phyloP scores from a whole-genome alignment of 2,329 filamentous ascomycete species.

The Pseudogymnoascus verrucosus region DNA sequence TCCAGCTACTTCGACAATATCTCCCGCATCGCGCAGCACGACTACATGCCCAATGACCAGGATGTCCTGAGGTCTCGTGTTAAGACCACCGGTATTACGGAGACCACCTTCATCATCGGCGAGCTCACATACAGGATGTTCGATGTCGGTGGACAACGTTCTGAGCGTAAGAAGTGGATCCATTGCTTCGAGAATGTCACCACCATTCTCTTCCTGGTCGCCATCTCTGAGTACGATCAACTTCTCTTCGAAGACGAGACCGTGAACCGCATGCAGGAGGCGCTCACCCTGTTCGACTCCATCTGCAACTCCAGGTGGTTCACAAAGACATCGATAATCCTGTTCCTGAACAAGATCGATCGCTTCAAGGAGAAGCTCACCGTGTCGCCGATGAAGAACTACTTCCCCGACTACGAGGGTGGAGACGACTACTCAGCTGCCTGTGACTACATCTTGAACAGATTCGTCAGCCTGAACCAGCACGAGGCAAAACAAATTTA shows the following conservation, averaged over 20 bases:
- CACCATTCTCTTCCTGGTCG: conserved; percentile 85
- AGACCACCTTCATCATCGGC: conserved; percentile 87
- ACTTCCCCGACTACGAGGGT: conserved; percentile 87
- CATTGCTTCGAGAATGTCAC: conserved; percentile 76
- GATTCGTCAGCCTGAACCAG: conserved; percentile 96
- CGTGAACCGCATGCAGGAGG: conserved; percentile 91
- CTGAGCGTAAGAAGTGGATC: conserved; percentile 73
- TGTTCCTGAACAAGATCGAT: conserved; percentile 88
- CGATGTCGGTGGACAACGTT: conserved; percentile 66
- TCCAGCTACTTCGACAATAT: conserved; percentile 75
- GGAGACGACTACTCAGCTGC: conserved; percentile 92
- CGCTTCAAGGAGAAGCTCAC: conserved; percentile 80
- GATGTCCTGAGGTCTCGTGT: conserved; percentile 87
- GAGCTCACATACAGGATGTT: conserved; percentile 94
- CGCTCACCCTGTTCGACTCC: conserved; percentile 77
- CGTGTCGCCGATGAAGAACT: conserved; percentile 77
- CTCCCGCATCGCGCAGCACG: conserved; percentile 64
- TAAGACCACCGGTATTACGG: conserved; percentile 91
- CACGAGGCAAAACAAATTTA: conserved; percentile 99
- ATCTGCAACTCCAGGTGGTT: conserved; percentile 88
- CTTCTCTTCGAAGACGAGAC: conserved; percentile 94
- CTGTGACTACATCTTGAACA: conserved; percentile 97
- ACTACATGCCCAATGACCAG: conserved; percentile 87
- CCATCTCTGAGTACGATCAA: conserved; percentile 95
- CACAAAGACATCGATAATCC: conserved; percentile 79